phyloP scores from a whole-genome alignment of 2,329 filamentous ascomycete genomes.

The Setomelanomma holmii region DNA sequence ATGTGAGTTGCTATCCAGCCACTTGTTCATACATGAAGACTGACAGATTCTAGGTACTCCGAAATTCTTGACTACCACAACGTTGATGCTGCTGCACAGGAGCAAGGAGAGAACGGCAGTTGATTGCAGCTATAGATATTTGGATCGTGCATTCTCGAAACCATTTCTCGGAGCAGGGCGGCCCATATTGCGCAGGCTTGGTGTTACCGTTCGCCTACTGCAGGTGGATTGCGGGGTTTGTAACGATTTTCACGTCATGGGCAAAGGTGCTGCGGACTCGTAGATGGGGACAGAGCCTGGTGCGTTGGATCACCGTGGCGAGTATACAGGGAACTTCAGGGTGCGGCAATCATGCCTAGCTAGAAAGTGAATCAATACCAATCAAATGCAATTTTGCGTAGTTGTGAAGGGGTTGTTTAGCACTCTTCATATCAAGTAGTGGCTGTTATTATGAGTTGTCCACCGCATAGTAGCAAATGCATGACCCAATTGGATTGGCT shows the following conservation, averaged over 20 bases:
- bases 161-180: slow-evolving; percentile 17
- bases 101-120: slow-evolving; percentile 42
- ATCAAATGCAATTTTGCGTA: not conserved
- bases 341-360: slow-evolving; percentile 16
- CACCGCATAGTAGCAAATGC: no score
- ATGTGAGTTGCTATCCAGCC: slow-evolving; percentile 83
- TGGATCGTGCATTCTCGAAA: slow-evolving; percentile 16
- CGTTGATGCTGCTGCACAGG: slow-evolving; percentile 70
- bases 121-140: slow-evolving; percentile 10
- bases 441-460: no score
- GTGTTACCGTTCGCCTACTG: slow-evolving; percentile 20
- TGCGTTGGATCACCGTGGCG: slow-evolving; percentile 19
- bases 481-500: no score
- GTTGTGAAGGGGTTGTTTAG: not conserved
- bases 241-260: slow-evolving; percentile 23
- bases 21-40: no score
- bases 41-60: slow-evolving; percentile 75
- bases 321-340: slow-evolving; percentile 13
- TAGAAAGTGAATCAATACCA: slow-evolving; percentile 17
- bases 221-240: slow-evolving; percentile 22
- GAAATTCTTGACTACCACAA: slow-evolving; percentile 99
- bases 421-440: no score
- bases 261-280: slow-evolving; percentile 15
- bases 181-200: slow-evolving; percentile 16
- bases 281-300: slow-evolving; percentile 25